phyloP scores from a whole-genome alignment of 2,329 filamentous ascomycete genomes.

The Scopulariopsis brevicaulis region DNA sequence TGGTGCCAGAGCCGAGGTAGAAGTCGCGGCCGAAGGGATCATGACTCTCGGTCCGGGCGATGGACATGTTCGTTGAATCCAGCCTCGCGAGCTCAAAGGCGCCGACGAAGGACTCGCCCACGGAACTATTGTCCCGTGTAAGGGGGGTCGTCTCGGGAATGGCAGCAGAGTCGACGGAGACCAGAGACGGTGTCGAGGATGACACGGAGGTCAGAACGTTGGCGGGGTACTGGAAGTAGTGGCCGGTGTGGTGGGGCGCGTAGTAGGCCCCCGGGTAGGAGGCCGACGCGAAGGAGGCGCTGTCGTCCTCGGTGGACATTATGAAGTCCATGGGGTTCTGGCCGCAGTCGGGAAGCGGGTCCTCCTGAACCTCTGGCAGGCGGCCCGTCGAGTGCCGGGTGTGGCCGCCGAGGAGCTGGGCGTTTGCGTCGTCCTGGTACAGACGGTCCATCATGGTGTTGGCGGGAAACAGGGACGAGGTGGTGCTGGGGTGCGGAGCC shows the following conservation, averaged over 20 bases:
- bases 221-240: constrained; percentile 6
- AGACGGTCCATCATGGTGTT: constrained; percentile 13
- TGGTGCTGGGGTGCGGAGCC: not conserved
- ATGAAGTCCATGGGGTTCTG: constrained; percentile 27
- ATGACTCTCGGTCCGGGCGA: constrained; percentile 19
- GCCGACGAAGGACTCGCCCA: constrained; percentile 16
- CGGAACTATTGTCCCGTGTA: constrained; percentile 30
- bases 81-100: constrained; percentile 21
- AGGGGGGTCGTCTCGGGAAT: constrained; percentile 24
- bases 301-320: constrained; percentile 14
- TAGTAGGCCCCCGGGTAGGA: constrained; percentile 11
- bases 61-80: constrained; percentile 16
- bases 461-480: not conserved
- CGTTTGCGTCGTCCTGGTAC: constrained; percentile 18
- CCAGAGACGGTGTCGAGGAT: constrained; percentile 29
- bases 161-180: constrained; percentile 24
- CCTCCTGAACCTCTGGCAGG: constrained; percentile 25
- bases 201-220: constrained; percentile 14
- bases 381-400: constrained; percentile 5
- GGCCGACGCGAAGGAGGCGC: constrained; percentile 13
- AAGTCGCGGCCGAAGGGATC: constrained; percentile 11
- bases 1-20: constrained; percentile 12
- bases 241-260: constrained; percentile 12
- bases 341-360: constrained; percentile 18
- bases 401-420: constrained; percentile 9